phyloP scores from a whole-genome alignment of 768 basidiomycete genomes.

The Suillus plorans region DNA sequence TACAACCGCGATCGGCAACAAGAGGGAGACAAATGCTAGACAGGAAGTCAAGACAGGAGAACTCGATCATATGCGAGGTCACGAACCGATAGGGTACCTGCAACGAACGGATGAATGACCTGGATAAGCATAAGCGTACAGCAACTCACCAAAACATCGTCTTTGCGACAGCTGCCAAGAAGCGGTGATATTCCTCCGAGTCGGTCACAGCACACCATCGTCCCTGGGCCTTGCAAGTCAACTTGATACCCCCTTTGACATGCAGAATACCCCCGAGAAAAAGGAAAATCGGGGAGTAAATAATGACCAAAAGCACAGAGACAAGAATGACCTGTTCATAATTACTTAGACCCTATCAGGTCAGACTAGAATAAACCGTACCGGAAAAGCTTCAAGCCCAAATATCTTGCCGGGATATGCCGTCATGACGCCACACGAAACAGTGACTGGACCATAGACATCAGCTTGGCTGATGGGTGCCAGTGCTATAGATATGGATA shows the following conservation, averaged over 20 bases:
- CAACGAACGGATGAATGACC: constrained; percentile 7
- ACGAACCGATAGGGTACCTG: constrained; percentile 63
- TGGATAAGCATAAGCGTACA: background rate
- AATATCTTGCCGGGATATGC: constrained; percentile 44
- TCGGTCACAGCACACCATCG: constrained; percentile 38
- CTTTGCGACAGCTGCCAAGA: constrained; percentile 59
- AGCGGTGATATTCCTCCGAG: constrained; percentile 54
- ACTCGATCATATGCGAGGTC: background rate
- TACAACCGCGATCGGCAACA: constrained; percentile 59
- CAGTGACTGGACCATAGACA: constrained; percentile 51
- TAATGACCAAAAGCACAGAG: constrained; percentile 50
- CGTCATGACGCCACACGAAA: constrained; percentile 52
- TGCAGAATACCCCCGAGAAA: constrained; percentile 57
- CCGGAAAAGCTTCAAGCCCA: constrained; percentile 62
- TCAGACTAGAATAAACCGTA: constrained; percentile 30
- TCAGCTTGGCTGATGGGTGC: constrained; percentile 36
- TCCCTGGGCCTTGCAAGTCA: constrained; percentile 47
- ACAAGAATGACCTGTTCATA: constrained; percentile 53
- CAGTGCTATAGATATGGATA: constrained; percentile 29
- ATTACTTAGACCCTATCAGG: constrained; percentile 4
- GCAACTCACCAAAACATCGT: constrained; percentile 68
- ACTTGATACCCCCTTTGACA: constrained; percentile 49
- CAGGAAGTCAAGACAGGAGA: constrained; percentile 1
- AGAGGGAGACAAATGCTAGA: constrained; percentile 57
- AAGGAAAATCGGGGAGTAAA: constrained; percentile 64